Base-by-base conservation (phyloP, 1,284 basidiomycete species). In the Limonomyces culmigenus region DNA sequence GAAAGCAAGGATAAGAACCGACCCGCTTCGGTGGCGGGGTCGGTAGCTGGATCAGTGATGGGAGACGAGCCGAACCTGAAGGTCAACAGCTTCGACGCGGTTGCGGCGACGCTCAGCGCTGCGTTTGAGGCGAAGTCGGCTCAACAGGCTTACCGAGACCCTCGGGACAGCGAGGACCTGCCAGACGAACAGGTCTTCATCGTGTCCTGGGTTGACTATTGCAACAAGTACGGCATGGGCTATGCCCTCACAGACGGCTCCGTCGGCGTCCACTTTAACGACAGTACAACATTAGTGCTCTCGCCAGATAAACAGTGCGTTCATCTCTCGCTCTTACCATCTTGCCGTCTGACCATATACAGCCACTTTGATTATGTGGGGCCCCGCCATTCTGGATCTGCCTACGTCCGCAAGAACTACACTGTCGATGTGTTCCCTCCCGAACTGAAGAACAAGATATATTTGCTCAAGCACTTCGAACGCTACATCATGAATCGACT, bases 191-290 rank as follows among this genome's bases (percentile, higher is more conserved):
- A 65, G 37, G 79, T 93, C 12, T 98, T 97, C 56, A 87, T 98
- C 45, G 85, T 86, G 2, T 88, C 85, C 6, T 98, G 93, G 93
- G 81, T 97, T 33, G 93, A 98, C 56, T 96, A 97, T 53, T 92
- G 86, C 53, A 88, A 92, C 55, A 95, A 95, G 61, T 98, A 97
- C 56, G 95, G 93, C 8, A 92, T 97, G 75, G 95, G 92, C 2
- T 97, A 97, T 53, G 88, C 88, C 2, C 65, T 98, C 48, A 91
- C 85, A 19, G 91, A 98, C 51, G 91, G 93, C 3, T 83, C 85
- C 2, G 80, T 96, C 19, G 89, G 89, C 5, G 86, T 96, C 15
- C 79, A 96, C 57, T 97, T 96, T 61, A 95, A 96, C 49, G 93
- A 98, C 55, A 87, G 81, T 47, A 87, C 88, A 5, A 83, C 73